Evolutionary conservation across 495 filamentous ascomycete genomes (phyloP).

Genomic region (Penicillium arizonense): DNA sequence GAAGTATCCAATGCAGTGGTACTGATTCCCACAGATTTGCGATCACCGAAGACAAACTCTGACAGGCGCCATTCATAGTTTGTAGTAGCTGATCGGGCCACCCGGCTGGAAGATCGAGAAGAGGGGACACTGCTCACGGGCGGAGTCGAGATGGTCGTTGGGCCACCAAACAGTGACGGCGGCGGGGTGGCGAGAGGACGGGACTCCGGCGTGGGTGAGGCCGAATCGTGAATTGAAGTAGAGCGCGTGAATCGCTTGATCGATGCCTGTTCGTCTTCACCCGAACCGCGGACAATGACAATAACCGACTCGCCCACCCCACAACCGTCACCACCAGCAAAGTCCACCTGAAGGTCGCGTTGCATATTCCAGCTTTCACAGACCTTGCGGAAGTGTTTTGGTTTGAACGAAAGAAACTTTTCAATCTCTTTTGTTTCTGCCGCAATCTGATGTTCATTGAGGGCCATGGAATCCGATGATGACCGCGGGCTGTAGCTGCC

Average conservation of each 20-base stretch:
- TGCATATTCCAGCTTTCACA: conserved; percentile 94
- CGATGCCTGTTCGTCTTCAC: conserved; percentile 49
- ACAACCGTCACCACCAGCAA: conserved; percentile 72
- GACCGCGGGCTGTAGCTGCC: conserved; percentile 67
- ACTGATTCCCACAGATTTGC: conserved; percentile 59
- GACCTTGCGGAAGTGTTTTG: conserved; percentile 71
- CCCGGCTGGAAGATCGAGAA: conserved; percentile 26
- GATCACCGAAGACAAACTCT: conserved; percentile 52
- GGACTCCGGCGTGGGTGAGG: conserved; percentile 9
- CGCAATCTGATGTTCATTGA: conserved; percentile 64
- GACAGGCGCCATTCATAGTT: conserved; percentile 60
- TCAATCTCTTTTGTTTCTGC: conserved; percentile 82
- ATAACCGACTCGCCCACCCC: conserved; percentile 73
- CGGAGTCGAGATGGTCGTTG: conserved; percentile 9
- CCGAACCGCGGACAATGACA: conserved; percentile 68
- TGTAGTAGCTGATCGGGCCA: conserved; percentile 10
- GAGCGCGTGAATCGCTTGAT: conserved; percentile 51
- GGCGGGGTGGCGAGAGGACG: neutral
- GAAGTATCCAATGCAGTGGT: conserved; percentile 75
- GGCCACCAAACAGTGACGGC: conserved; percentile 40
- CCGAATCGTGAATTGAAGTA: conserved; percentile 5
- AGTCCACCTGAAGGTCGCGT: conserved; percentile 82
- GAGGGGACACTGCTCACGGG: conserved; percentile 17
- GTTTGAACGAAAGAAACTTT: conserved; percentile 68
- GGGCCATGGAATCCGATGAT: conserved; percentile 68